Percentiles rank a stretch among this genome's conserved stretches.
phyloP scores from a whole-genome alignment of 495 filamentous ascomycete genomes.

The Podospora australis region DNA sequence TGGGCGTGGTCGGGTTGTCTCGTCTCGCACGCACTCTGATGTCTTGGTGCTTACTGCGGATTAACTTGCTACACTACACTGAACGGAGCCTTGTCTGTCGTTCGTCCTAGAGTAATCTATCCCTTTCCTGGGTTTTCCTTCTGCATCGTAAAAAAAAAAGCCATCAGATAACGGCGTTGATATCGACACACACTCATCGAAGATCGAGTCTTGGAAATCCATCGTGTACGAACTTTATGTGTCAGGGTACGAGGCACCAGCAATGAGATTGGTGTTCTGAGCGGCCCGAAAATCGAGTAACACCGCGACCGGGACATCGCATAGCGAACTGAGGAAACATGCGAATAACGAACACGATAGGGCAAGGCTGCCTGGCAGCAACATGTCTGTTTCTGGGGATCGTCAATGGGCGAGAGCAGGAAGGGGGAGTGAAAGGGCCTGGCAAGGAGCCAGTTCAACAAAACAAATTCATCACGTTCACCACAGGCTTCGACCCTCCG shows the following conservation, averaged over 20 bases:
- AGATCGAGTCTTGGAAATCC: neutral
- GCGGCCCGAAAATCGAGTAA: neutral
- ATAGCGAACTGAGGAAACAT: slow-evolving; percentile 1
- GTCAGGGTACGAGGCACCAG: neutral
- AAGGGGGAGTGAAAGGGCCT: neutral
- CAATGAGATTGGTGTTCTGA: slow-evolving; percentile 7
- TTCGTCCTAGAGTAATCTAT: too few relatives aligned
- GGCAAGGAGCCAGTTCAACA: neutral
- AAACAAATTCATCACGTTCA: neutral
- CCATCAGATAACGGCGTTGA: neutral
- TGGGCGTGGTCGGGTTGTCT: neutral
- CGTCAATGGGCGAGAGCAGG: slow-evolving; percentile 1
- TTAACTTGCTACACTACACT: too few relatives aligned
- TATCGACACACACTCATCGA: too few relatives aligned
- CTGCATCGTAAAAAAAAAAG: neutral
- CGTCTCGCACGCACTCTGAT: neutral
- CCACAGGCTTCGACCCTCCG: too few relatives aligned
- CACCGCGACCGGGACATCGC: too few relatives aligned
- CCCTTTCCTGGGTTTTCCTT: neutral
- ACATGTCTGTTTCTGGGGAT: slow-evolving; percentile 4
- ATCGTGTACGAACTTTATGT: neutral
- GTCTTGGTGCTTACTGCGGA: slow-evolving; percentile 1
- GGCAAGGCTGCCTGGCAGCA: slow-evolving; percentile 12
- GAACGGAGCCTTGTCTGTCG: neutral
- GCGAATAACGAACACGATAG: slow-evolving; percentile 17